Evolutionary conservation across 306 rosid genomes (phyloP), one percentile per base, ranked within the genome.

Genomic region (Vigna angularis): DNA sequence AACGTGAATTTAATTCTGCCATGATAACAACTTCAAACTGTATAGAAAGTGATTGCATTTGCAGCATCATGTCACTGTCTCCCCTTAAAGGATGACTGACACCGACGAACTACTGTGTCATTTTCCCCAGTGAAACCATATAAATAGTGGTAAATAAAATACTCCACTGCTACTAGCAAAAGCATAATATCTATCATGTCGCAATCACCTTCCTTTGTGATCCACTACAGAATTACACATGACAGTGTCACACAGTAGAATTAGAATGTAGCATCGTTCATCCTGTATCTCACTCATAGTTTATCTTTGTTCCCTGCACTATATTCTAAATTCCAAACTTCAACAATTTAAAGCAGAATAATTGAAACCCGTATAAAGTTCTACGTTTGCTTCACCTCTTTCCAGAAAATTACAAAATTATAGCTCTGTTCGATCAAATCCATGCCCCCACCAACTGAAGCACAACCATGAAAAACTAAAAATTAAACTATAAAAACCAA

Each of bases 141-240:
- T 70, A 56, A 65, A 74, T 74, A 34, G 42, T 38, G 59, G 50
- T 59, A 17, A 59, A 9, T 53, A 45, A 40, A 9, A 45, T 22
- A 14, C 45, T 18, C 40, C 36, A n/a, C 45, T 59, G 51, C 16
- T 63, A 13, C 16, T 63, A 8, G 44, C 73, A 50, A 48, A 74
- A 58, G 58, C 38, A 74, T 51, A 73, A 65, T 52, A 17, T 83
- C 63, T 16, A 76, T 79, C 82, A 85, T 79, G 86, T 76, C 88
- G 30, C 74, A 83, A 78, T 85, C 85, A 51, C 42, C 64, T 52
- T 61, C 72, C 79, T 64, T 30, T 18, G 55, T 78, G 44, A 76
- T 81, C 69, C 81, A 82, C 52, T 82, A 18, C 69, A 62, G 63
- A 74, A 63, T 63, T 52, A 50, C 74, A 71, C 38, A 77, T 22